These are phyloP conservation scores for Pleurotus cornucopiae DNA, from an alignment of 768 basidiomycete genomes.

Conservation along the genomic window DNA sequence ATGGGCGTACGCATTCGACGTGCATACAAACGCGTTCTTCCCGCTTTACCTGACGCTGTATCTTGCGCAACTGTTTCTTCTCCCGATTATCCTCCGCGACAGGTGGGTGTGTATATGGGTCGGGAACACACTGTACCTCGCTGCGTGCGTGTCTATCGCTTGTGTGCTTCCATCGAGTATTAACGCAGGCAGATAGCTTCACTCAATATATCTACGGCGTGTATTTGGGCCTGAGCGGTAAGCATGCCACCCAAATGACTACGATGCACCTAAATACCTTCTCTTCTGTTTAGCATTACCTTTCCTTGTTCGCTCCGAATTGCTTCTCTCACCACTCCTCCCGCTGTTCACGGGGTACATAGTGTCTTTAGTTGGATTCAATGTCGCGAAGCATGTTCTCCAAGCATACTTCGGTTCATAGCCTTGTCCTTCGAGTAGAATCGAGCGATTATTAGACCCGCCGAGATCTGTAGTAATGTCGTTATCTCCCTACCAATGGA, in stretches of 20 bases:
- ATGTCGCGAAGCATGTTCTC: conserved; percentile 81
- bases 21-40: conserved; percentile 96
- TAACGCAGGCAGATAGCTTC: too few relatives aligned
- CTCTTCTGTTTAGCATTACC: conserved; percentile 66
- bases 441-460: too few relatives aligned
- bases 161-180: too few relatives aligned
- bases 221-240: conserved; percentile 82
- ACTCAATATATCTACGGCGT: conserved; percentile 91
- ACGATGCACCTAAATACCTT: not conserved
- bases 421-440: not conserved
- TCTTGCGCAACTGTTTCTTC: conserved; percentile 81
- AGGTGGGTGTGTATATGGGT: conserved; percentile 95
- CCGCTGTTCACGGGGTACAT: conserved; percentile 86
- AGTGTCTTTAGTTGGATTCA: conserved; percentile 85
- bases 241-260: conserved; percentile 13
- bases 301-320: conserved; percentile 85
- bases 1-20: conserved; percentile 95
- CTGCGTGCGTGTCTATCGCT: conserved; percentile 71
- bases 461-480: too few relatives aligned
- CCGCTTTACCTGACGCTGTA: conserved; percentile 90
- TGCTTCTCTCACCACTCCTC: conserved; percentile 86
- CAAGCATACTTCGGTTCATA: conserved; percentile 68
- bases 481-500: too few relatives aligned
- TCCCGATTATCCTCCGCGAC: conserved; percentile 75
- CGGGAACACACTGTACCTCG: conserved; percentile 89